These are phyloP conservation scores for Zoysia matrella DNA, from an alignment of 202 grass and related monocot genomes.

Conservation along the genomic window DNA sequence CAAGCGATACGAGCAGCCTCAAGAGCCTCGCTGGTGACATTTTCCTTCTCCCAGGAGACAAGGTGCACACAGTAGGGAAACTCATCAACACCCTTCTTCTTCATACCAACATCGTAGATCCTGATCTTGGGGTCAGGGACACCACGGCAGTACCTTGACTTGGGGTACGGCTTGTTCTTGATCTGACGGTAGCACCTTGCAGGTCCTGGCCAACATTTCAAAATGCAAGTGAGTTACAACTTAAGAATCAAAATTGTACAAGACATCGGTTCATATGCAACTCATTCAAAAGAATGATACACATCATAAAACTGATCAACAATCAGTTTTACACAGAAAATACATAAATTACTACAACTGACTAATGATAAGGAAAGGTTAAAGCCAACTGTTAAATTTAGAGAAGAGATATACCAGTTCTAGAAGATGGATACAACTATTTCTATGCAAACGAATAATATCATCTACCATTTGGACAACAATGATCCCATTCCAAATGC, in stretches of 20 bases:
- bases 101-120: slow-evolving; percentile 1
- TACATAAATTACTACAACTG: background rate
- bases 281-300: background rate
- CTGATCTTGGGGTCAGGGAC: background rate
- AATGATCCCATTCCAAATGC: background rate
- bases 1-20: too few relatives aligned
- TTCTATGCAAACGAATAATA: background rate
- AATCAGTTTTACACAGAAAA: too few relatives aligned
- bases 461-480: background rate
- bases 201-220: background rate
- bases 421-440: background rate
- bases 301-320: background rate
- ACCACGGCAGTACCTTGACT: background rate
- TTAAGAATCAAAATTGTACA: background rate
- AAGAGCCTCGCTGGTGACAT: too few relatives aligned
- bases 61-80: background rate
- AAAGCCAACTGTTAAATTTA: background rate
- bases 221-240: background rate
- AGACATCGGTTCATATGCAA: background rate
- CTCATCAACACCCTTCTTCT: background rate
- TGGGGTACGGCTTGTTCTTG: background rate
- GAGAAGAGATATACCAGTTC: background rate
- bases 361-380: background rate
- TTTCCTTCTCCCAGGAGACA: too few relatives aligned
- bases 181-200: background rate